These are phyloP conservation scores for Hypoxylon intermedium DNA, from an alignment of 495 filamentous ascomycete species.

Conservation along the genomic window DNA sequence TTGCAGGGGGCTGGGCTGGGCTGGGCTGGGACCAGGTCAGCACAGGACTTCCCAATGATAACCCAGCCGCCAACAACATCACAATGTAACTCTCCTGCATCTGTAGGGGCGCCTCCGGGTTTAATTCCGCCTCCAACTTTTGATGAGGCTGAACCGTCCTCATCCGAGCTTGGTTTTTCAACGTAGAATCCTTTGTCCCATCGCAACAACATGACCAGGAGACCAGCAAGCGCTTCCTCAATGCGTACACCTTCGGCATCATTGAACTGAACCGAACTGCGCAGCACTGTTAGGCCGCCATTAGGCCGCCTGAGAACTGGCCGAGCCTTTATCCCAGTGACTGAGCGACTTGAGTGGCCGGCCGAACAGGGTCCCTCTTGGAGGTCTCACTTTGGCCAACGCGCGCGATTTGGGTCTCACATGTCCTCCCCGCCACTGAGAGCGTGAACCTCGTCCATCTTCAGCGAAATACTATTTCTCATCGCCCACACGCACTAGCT, in stretches of 20 bases:
- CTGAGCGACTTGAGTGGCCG: background rate
- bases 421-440: slow-evolving; percentile 14
- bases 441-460: slow-evolving; percentile 4
- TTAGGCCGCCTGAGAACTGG: slow-evolving; percentile 26
- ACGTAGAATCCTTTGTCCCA: slow-evolving; percentile 33
- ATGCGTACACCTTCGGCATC: slow-evolving; percentile 14
- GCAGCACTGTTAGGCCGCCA: slow-evolving; percentile 31
- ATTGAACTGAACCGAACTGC: slow-evolving; percentile 20
- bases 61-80: slow-evolving; percentile 20
- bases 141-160: slow-evolving; percentile 41
- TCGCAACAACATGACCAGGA: slow-evolving; percentile 20
- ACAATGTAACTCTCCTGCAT: slow-evolving; percentile 33
- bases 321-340: slow-evolving; percentile 15
- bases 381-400: slow-evolving; percentile 7
- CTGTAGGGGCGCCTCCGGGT: slow-evolving; percentile 25
- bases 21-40: background rate
- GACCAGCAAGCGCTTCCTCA: slow-evolving; percentile 9
- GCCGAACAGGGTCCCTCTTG: slow-evolving; percentile 7
- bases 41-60: background rate
- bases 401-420: slow-evolving; percentile 19
- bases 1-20: slow-evolving; percentile 11
- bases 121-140: slow-evolving; percentile 38
- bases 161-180: slow-evolving; percentile 37
- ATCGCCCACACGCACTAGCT: slow-evolving; percentile 1
- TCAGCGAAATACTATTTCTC: slow-evolving; percentile 4